Base-by-base conservation (phyloP, 805 yeast genomes). In the Wickerhamiella spandovensis region DNA sequence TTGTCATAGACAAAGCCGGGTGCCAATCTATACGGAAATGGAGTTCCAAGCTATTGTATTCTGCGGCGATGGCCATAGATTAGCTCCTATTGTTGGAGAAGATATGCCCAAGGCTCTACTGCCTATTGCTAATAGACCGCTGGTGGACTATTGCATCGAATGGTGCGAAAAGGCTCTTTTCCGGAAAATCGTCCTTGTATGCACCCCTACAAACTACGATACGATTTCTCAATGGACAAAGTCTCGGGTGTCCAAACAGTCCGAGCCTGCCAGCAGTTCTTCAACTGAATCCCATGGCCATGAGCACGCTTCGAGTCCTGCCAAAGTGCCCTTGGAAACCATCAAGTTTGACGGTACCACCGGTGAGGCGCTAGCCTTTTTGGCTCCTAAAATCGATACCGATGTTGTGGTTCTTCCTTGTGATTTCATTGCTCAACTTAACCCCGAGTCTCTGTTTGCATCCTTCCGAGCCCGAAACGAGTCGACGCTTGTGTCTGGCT, bases 81-180 rank as follows among this genome's bases (percentile, higher is more conserved):
- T 92, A 57, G 64, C 77, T 15, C 97, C 97, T 0, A 77, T 90
- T 54, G 65, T 70, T 15, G 75, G 89, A 0, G 71, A 82, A 2
- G 89, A 92, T 17, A 63, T 75, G 6, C 77, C 94, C 8, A 92
- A 92, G 68, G 94, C 97, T 0, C 69, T 89, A 46, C 67, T 94
- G 43, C 97, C 97, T 1, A 72, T 92, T 35, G 97, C 92, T 7
- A 89, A 89, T 64, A 76, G 76, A 60, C 95, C 96, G 13, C 81
- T 92, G 87, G 70, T 92, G 43, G 82, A 81, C 59, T 84, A 86
- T 62, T 94, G 84, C 2, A 71, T 92, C 35, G 89, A 84, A 58
- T 92, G 97, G 97, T 89, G 97, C 71, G 88, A 81, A 60, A 73
- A 75, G 61, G 96, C 94, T 2, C 81, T 81, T 52, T 89, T 89